Percentiles rank a stretch among this genome's conserved stretches.
Conservation (phyloP, 805 yeast genomes). For the Brettanomyces custersianus region DNA sequence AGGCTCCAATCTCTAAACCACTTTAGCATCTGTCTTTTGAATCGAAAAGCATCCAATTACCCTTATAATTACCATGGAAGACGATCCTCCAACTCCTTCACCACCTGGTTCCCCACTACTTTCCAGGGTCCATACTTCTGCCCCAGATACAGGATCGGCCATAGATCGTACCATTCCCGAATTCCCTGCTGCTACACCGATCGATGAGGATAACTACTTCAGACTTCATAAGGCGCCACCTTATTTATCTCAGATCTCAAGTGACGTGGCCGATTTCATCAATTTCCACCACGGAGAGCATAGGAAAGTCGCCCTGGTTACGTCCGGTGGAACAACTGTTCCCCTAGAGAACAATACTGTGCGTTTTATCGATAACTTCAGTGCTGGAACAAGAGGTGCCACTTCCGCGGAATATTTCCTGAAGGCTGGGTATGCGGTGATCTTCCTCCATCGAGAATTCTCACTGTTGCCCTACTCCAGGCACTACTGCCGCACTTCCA, state of each 20-base stretch:
- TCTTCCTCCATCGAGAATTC: constrained; percentile 87
- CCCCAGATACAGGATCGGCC: constrained; percentile 63
- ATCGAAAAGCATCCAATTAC: too few relatives aligned
- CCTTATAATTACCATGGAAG: too few relatives aligned
- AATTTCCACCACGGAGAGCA: constrained; percentile 35
- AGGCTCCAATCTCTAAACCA: too few relatives aligned
- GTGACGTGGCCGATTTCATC: constrained; percentile 54
- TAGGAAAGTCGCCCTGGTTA: constrained; percentile 66
- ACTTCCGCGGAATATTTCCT: constrained; percentile 88
- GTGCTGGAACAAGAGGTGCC: constrained; percentile 98
- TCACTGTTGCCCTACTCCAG: constrained; percentile 89
- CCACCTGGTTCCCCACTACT: constrained; percentile 10
- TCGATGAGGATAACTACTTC: constrained; percentile 75
- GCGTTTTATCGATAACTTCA: constrained; percentile 90
- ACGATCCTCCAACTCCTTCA: background rate
- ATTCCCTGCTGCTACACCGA: constrained; percentile 64
- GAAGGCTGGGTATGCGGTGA: constrained; percentile 81
- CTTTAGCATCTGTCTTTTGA: too few relatives aligned
- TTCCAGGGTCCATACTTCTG: constrained; percentile 47
- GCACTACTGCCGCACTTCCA: constrained; percentile 75
- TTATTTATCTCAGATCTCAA: constrained; percentile 55
- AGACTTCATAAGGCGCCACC: constrained; percentile 61
- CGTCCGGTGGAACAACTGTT: constrained; percentile 97
- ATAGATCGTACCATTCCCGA: constrained; percentile 71
- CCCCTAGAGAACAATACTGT: constrained; percentile 97